A percentile compares a stretch with the other conserved stretches of the same genome.
These are phyloP conservation scores for Fusarium pseudograminearum DNA, from an alignment of 2,329 filamentous ascomycete species.

Conservation along the genomic window DNA sequence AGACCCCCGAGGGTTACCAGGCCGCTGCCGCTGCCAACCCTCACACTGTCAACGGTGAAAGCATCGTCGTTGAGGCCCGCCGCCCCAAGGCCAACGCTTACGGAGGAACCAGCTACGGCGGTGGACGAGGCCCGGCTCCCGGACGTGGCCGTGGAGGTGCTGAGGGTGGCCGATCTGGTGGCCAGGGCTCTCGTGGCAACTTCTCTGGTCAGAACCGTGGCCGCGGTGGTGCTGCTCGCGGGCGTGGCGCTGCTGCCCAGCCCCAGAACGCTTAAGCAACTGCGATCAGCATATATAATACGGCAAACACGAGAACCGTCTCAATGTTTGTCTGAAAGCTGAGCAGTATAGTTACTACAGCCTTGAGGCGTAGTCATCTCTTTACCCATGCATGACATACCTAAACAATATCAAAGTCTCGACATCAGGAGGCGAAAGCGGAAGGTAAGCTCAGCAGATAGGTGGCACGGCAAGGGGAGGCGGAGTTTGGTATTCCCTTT, in stretches of 20 bases:
- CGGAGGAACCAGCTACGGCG: conserved; percentile 75
- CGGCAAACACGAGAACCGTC: conserved; percentile 15
- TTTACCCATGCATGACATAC: conserved; percentile 13
- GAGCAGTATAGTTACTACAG: neutral
- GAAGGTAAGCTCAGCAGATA: conserved; percentile 17
- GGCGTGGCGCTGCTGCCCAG: conserved; percentile 70
- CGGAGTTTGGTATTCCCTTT: conserved; percentile 49
- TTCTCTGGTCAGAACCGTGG: conserved; percentile 75
- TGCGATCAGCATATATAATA: conserved; percentile 13
- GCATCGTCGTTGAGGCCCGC: conserved; percentile 88
- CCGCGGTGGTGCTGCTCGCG: conserved; percentile 74
- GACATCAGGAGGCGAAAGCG: conserved; percentile 3
- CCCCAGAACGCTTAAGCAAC: conserved; percentile 62
- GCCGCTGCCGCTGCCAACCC: conserved; percentile 87
- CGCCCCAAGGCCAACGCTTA: conserved; percentile 79
- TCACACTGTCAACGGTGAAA: conserved; percentile 84
- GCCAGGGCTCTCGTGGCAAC: conserved; percentile 74
- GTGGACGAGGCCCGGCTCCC: conserved; percentile 70
- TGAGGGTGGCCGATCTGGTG: conserved; percentile 69
- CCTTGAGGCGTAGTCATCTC: neutral
- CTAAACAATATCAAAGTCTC: conserved; percentile 7
- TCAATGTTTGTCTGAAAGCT: conserved; percentile 3
- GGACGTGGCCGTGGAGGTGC: conserved; percentile 76
- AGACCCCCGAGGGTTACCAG: conserved; percentile 81
- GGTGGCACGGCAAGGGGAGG: conserved; percentile 34